Base-by-base conservation (phyloP, 106 monocot species). In the Agapanthus africanus region DNA sequence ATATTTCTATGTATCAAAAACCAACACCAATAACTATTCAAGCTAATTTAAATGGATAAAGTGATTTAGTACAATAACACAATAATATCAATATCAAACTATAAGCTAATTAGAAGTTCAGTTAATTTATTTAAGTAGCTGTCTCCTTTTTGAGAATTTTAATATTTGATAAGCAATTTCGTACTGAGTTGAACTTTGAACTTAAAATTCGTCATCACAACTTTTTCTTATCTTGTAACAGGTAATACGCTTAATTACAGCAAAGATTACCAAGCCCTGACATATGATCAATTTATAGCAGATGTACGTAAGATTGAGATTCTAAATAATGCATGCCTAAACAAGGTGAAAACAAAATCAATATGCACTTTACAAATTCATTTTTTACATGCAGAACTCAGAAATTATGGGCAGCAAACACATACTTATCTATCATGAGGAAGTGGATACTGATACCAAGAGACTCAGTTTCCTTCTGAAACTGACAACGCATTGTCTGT, bases 391-490 rank as follows among this genome's bases (percentile, higher is more conserved):
- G 59, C 59, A 59, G 31, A 59, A 65, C 31, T 25, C 22, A 39
- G 7, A 64, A 42, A 66, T 2, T 28, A 39, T 56, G 15, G 27
- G 22, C 2, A 54, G 8, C 32, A 73, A 74, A 49, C 15, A n/a
- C 42, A 63, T 21, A 99, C 97, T 91, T 99, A 57, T 99, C 97
- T 70, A 99, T 92, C 82, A 99, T 79, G 71, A 92, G 84, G 42
- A 92, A 83, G 73, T 79, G 75, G 54, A 85, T 59, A 63, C 68
- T 67, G 33, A 35, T 73, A 68, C 85, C 81, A 79, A 77, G 75
- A 52, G 59, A 41, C 79, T 87, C 83, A 65, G 51, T 70, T 75
- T 78, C 76, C 56, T 71, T 71, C 60, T 67, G 73, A 61, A 74
- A 30, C 27, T 68, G 80, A 40, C 37, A 64, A 30, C 34, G 71